phyloP scores from a whole-genome alignment of 2,329 filamentous ascomycete species.

The Pseudogymnoascus sp. region DNA sequence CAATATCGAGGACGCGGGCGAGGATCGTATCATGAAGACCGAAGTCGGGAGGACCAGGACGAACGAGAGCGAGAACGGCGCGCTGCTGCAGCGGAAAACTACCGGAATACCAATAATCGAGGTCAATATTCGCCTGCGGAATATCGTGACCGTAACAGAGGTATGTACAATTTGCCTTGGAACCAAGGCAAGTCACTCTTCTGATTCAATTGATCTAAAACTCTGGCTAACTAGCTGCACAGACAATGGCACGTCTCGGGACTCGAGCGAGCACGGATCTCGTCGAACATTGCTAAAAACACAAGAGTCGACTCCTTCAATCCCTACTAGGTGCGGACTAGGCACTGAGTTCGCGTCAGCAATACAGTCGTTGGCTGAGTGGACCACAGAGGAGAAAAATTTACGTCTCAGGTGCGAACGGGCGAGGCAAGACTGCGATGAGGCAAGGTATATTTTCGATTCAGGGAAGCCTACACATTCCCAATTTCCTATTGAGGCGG shows the following conservation, averaged over 20 bases:
- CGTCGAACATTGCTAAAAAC: neutral
- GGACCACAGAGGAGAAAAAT: neutral
- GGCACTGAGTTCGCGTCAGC: neutral
- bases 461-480: neutral
- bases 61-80: neutral
- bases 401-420: neutral
- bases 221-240: neutral
- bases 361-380: neutral
- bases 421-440: neutral
- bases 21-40: neutral
- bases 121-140: neutral
- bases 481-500: conserved; percentile 3
- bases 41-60: neutral
- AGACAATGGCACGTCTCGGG: neutral
- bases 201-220: neutral
- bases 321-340: neutral
- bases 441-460: neutral
- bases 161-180: neutral
- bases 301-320: neutral
- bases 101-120: neutral
- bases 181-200: neutral
- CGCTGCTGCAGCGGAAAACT: neutral
- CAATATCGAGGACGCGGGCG: neutral
- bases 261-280: neutral
- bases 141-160: neutral